These are phyloP conservation scores for Puccinellia tenuiflora DNA, from an alignment of 176 grass and related monocot species.

Conservation along the genomic window DNA sequence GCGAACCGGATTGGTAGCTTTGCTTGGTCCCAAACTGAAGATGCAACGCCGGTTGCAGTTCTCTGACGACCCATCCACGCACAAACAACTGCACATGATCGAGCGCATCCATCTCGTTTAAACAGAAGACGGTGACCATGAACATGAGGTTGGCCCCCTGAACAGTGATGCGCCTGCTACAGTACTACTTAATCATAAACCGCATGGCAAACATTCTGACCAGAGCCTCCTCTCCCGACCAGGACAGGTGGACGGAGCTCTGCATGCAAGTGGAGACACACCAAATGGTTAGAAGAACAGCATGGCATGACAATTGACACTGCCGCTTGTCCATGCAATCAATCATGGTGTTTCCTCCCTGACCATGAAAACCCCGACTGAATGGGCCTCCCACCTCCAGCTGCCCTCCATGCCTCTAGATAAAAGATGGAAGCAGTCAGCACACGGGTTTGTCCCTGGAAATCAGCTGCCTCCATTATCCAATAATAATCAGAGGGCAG, in stretches of 20 bases:
- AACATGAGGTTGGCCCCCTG: no score
- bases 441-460: not conserved
- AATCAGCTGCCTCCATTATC: not conserved
- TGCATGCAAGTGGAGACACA: not conserved
- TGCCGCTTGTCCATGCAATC: not conserved
- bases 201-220: not conserved
- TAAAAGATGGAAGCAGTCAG: conserved; percentile 22
- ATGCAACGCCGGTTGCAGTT: no score
- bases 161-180: not conserved
- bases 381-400: not conserved
- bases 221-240: not conserved
- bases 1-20: no score
- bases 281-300: not conserved
- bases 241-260: not conserved
- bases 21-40: no score
- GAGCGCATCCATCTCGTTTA: no score
- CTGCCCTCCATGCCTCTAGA: not conserved
- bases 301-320: not conserved
- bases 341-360: not conserved
- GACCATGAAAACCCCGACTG: not conserved
- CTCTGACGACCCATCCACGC: no score
- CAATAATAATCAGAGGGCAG: not conserved
- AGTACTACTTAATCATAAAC: no score
- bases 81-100: no score
- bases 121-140: no score